phyloP scores from a whole-genome alignment of 306 rosid genomes.

The Castanospermum australe region DNA sequence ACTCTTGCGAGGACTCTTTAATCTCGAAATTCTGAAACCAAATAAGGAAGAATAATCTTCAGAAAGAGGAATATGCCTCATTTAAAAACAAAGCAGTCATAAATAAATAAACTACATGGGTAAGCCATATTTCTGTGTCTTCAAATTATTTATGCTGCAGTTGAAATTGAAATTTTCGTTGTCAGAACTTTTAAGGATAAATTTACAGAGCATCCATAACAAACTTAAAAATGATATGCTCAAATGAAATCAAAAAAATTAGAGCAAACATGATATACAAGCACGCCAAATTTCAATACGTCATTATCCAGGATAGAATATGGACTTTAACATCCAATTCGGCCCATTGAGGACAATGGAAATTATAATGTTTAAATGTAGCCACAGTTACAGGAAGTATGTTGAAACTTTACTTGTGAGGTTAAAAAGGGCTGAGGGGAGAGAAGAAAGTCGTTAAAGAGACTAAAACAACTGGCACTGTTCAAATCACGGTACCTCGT shows the following conservation, averaged over 20 bases:
- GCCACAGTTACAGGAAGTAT: neutral
- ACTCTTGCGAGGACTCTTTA: slow-evolving; percentile 66
- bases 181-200: neutral
- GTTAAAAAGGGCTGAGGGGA: neutral
- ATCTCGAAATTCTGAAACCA: slow-evolving; percentile 69
- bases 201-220: neutral
- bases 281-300: neutral
- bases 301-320: neutral
- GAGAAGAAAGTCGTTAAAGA: neutral
- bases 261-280: neutral
- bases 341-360: neutral
- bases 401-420: neutral
- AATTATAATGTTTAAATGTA: neutral
- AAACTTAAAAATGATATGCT: neutral
- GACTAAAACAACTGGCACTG: neutral
- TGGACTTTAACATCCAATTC: neutral
- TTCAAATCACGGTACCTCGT: slow-evolving; percentile 54
- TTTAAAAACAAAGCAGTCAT: neutral
- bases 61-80: neutral
- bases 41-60: slow-evolving; percentile 6
- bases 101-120: neutral
- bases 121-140: neutral
- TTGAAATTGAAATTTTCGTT: slow-evolving; percentile 13
- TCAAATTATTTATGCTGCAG: neutral
- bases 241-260: neutral